Conservation (phyloP, 768 basidiomycete species). For the Rhodotorula toruloides region DNA sequence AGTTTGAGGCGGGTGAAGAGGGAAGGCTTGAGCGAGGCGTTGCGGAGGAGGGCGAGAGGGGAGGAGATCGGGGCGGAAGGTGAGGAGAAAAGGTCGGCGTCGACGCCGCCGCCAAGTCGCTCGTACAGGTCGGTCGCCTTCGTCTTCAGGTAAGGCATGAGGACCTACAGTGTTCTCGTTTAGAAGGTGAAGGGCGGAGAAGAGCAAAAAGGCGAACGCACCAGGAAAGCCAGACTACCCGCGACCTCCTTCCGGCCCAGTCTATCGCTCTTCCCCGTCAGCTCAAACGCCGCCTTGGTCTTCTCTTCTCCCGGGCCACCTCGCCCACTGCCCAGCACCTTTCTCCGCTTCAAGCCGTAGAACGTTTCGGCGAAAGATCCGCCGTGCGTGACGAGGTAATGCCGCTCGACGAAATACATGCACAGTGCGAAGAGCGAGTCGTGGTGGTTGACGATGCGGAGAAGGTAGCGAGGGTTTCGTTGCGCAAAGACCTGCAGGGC, state of each 20-base stretch:
- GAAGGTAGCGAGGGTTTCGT: constrained; percentile 82
- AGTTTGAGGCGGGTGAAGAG: constrained; percentile 2
- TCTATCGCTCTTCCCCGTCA: constrained; percentile 56
- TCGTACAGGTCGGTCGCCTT: constrained; percentile 89
- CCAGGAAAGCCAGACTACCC: constrained; percentile 73
- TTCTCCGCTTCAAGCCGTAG: constrained; percentile 79
- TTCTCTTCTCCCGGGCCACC: constrained; percentile 40
- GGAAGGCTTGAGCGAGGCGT: not conserved
- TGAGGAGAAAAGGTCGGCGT: constrained; percentile 44
- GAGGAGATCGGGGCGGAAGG: not conserved
- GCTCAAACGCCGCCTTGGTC: constrained; percentile 46
- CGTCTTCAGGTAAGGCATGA: constrained; percentile 79
- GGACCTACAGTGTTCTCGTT: constrained; percentile 55
- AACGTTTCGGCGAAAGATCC: constrained; percentile 95
- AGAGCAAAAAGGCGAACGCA: constrained; percentile 48
- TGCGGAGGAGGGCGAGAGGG: constrained; percentile 10
- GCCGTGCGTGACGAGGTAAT: constrained; percentile 76
- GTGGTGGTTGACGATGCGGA: constrained; percentile 85
- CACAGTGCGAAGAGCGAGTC: constrained; percentile 90
- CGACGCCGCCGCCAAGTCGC: constrained; percentile 73
- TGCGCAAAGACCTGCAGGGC: constrained; percentile 76
- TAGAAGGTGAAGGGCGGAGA: not conserved
- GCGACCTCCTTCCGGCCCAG: constrained; percentile 64
- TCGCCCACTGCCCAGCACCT: constrained; percentile 45
- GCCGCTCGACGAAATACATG: constrained; percentile 82